Evolutionary conservation across 106 monocot genomes (phyloP).

Genomic region (Dendrobium catenatum): DNA sequence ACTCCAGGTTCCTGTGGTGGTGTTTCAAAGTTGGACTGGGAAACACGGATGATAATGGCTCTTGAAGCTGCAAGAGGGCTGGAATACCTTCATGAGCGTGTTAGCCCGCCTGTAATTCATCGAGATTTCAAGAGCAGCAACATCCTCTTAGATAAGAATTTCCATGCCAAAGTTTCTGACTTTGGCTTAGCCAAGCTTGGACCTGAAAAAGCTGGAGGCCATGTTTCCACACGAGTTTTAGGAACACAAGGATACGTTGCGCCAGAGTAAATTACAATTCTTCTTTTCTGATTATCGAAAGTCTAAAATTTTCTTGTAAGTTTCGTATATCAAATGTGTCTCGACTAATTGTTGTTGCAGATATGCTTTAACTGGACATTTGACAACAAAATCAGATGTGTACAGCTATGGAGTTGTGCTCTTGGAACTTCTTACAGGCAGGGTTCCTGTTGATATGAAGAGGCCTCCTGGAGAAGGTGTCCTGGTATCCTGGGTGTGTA

Average conservation of each 20-base stretch:
- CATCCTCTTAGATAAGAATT: constrained; percentile 80
- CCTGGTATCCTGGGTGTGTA: constrained; percentile 82
- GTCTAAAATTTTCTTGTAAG: background rate
- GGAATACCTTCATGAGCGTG: constrained; percentile 91
- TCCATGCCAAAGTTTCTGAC: constrained; percentile 93
- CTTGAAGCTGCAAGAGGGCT: constrained; percentile 98
- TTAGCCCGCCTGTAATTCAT: constrained; percentile 90
- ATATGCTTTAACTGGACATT: constrained; percentile 94
- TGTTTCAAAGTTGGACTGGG: constrained; percentile 83
- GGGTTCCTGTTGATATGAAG: constrained; percentile 97
- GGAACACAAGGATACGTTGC: constrained; percentile 99
- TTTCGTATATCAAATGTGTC: background rate
- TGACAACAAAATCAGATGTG: constrained; percentile 99
- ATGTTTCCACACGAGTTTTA: constrained; percentile 94
- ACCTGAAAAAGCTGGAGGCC: constrained; percentile 89
- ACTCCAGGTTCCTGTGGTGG: constrained; percentile 57
- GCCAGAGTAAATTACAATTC: constrained; percentile 56
- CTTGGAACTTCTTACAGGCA: constrained; percentile 91
- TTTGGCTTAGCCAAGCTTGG: constrained; percentile 97
- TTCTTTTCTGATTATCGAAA: background rate
- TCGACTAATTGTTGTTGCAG: constrained; percentile 22
- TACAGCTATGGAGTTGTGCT: constrained; percentile 98
- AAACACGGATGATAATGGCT: constrained; percentile 87
- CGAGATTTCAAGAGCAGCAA: constrained; percentile 99
- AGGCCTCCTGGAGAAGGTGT: constrained; percentile 83